Base-by-base conservation (phyloP, 352 stramenopile genomes). In the Thalassiosira exigua region DNA sequence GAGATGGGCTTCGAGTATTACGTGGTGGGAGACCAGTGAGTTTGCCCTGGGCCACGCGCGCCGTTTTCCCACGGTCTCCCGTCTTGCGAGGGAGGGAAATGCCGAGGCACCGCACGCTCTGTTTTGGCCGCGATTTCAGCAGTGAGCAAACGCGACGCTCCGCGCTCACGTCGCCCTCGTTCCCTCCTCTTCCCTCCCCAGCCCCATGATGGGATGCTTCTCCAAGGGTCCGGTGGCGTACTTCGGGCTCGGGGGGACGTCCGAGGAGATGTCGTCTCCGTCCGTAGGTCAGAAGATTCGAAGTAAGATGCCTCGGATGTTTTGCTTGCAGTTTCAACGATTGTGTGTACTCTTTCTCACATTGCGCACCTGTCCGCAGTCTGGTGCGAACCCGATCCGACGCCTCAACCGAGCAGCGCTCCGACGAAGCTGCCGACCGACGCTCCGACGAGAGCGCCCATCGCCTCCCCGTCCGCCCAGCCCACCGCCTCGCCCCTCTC, bases 221-320 rank as follows among this genome's bases (percentile, higher is more conserved):
- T 42, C 5, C 52, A 61, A 61, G 52, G 29, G 29, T 51, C 14
- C 5, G 17, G 21, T 19, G 21, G 52, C 52, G 22, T 61, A 42
- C 52, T 61, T 33, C 22, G 52, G 52, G 5, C 22, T n/a, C 4
- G 52, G 59, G 9, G 59, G 44, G 19, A 72, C 62, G 22, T 26
- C 32, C 14, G 64, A 73, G 48, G 64, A 61, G 5, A 48, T 65
- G 29, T 22, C 48, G 14, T 50, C 26, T 32, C 1, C 26, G 14
- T 60, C 62, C 50, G 26, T 19, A 4, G 46, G 46, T 17, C 26
- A 71, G 51, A 71, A 50, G 7, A 71, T 71, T 12, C 44, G 62
- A 33, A 71, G 62, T 71, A 27, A 71, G 62, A n/a, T n/a, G n/a
- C n/a, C n/a, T n/a, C n/a, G n/a, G n/a, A n/a, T n/a, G n/a, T n/a